A percentile compares a stretch with the other conserved stretches of the same genome.
These are phyloP conservation scores for Phytopythium litorale DNA, from an alignment of 352 stramenopile genomes.

Conservation along the genomic window DNA sequence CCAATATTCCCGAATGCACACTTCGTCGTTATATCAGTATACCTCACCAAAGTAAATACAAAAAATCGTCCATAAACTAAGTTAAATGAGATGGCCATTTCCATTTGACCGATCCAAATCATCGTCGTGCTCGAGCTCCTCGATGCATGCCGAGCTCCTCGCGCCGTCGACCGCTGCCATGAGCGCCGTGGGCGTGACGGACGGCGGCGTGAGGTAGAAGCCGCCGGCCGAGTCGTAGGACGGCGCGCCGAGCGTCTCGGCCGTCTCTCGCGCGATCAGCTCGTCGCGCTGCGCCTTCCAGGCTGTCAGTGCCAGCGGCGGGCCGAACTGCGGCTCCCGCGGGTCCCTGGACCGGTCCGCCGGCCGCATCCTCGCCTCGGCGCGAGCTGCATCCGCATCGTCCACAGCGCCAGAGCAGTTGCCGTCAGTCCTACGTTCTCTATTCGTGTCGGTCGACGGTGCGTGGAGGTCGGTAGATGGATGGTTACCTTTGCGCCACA, in stretches of 20 bases:
- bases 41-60: too few relatives aligned
- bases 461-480: not conserved
- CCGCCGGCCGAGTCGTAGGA: not conserved
- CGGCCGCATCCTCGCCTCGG: constrained; percentile 4
- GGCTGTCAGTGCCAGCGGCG: constrained; percentile 21
- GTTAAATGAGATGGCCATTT: too few relatives aligned
- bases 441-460: too few relatives aligned
- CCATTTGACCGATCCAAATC: too few relatives aligned
- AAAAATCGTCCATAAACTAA: too few relatives aligned
- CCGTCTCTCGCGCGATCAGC: constrained; percentile 19
- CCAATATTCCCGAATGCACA: too few relatives aligned
- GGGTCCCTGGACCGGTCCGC: not conserved
- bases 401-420: not conserved
- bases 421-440: too few relatives aligned
- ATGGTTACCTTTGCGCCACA: constrained; percentile 4
- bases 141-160: too few relatives aligned
- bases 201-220: constrained; percentile 7
- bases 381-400: not conserved
- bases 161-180: not conserved
- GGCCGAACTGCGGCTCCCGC: constrained; percentile 14
- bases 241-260: constrained; percentile 10
- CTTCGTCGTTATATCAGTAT: too few relatives aligned
- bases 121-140: too few relatives aligned
- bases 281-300: constrained; percentile 28
- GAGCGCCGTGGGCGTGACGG: not conserved